Base-by-base conservation (phyloP, 805 yeast genomes). In the Kodamaea laetipori region DNA sequence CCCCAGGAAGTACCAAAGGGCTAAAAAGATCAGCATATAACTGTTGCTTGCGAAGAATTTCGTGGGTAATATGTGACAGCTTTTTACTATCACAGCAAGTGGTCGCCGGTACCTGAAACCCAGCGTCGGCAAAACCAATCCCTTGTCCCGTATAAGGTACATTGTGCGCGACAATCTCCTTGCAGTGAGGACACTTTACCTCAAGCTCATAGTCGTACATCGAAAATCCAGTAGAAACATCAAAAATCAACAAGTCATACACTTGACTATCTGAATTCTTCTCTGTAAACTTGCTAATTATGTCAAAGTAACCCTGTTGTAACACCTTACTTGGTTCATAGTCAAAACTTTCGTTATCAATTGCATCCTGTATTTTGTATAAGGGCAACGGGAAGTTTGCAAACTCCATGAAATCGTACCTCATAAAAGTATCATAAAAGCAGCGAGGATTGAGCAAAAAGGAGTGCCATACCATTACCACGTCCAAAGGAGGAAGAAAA, bases 381-480 rank as follows among this genome's bases (percentile, higher is more conserved):
- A 54, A 43, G 4, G 65, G 65, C 37, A 59, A 60, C 7, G 56
- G 54, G 39, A 37, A 48, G 8, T 37, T 37, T 15, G 50, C 46
- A 37, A 57, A 54, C 23, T 43, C 40, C n/a, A 45, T 10, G 26
- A 55, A 49, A 25, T 49, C 34, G 38, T 49, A 53, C 18, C 57
- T 46, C 9, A 37, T 43, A 28, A 51, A 49, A 6, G 39, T 43
- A 15, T 56, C 58, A 36, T 52, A 48, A 26, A 41, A 49, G 2
- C 51, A 18, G 26, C 32, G 32, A 4, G 61, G 57, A 26, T 57
- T 55, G 35, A 56, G 43, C 30, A 56, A 27, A 30, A 57, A 55
- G 1, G 56, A 46, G 30, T 58, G 55, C 63, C 62, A 58, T 10
- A 58, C 55, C 52, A 57, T 43, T 12, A 56, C 15, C 4, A 58